Base-by-base conservation (phyloP, 768 basidiomycete species). In the Trametes cubensis region DNA sequence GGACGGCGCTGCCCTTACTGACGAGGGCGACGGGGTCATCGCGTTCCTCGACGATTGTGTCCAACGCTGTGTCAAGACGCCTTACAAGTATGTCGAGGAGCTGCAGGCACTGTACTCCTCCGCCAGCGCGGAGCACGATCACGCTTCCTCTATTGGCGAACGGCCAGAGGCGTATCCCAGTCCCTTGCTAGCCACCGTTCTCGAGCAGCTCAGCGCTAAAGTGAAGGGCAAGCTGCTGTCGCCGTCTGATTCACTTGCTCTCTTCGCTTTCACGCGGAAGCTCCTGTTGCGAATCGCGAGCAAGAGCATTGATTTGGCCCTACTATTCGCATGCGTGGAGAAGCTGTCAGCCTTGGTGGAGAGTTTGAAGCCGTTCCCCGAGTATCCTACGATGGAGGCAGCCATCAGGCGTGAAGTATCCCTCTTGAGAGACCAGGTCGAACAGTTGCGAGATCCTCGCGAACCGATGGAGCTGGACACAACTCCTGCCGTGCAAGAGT, bases 11-110 rank as follows among this genome's bases (percentile, higher is more conserved):
- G 70, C 77, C 6, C 75, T 89, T 21, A 78, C 76, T 2, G 84
- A 83, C 47, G 90, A 89, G 74, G 76, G 77, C 13, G 79, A 81
- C 6, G 78, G 79, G 45, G 83, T 88, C 26, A 75, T 89, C 18
- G 60, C 74, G 0, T 94, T 97, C 75, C 67, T 97, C 13, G 95
- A 98, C 65, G 93, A 95, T 53, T 96, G 94, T 69, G 80, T 90
- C 3, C 87, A 89, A 60, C 81, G 92, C 18, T 94, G 89, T 66
- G 70, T 88, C 64, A 93, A 90, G 73, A 89, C 88, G 2, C 92
- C 94, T 0, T 91, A 94, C 71, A 83, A 85, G 28, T 98, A 96
- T 70, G 80, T 96, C 55, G 95, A 97, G 67, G 87, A 87, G 23
- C 74, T 87, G 63, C 72, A 80, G 6, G 68, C 73, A 0, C 70